Conservation (phyloP, 116 monocot genomes). For the Cymodocea nodosa region DNA sequence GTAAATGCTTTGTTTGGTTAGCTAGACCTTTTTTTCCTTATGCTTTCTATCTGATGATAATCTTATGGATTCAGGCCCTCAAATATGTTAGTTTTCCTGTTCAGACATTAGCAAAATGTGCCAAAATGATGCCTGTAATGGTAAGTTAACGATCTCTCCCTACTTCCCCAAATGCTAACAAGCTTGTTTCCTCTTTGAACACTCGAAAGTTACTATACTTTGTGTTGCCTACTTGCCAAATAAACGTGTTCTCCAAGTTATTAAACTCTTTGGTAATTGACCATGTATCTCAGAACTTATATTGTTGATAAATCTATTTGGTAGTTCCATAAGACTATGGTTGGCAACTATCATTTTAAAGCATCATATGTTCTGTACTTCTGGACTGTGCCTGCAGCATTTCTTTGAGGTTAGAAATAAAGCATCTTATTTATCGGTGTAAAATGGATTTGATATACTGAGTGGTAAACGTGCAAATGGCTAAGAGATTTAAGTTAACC, state of each 20-base stretch:
- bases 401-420: not conserved
- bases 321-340: no score
- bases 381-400: no score
- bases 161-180: not conserved
- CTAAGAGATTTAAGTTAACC: not conserved
- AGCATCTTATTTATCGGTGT: not conserved
- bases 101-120: constrained; percentile 95
- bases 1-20: not conserved
- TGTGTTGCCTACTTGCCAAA: no score
- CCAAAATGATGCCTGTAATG: constrained; percentile 99
- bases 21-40: not conserved
- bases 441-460: not conserved
- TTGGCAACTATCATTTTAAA: no score
- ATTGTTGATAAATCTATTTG: no score
- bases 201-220: no score
- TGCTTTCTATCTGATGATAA: constrained; percentile 3
- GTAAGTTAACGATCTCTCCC: constrained; percentile 23
- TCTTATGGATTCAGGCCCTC: constrained; percentile 62
- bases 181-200: no score
- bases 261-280: no score
- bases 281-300: no score
- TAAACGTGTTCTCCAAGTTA: no score
- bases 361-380: no score
- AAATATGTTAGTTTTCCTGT: constrained; percentile 99
- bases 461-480: not conserved